Evolutionary conservation across 306 rosid genomes (phyloP).

Genomic region (Cicer chorassanicum): DNA sequence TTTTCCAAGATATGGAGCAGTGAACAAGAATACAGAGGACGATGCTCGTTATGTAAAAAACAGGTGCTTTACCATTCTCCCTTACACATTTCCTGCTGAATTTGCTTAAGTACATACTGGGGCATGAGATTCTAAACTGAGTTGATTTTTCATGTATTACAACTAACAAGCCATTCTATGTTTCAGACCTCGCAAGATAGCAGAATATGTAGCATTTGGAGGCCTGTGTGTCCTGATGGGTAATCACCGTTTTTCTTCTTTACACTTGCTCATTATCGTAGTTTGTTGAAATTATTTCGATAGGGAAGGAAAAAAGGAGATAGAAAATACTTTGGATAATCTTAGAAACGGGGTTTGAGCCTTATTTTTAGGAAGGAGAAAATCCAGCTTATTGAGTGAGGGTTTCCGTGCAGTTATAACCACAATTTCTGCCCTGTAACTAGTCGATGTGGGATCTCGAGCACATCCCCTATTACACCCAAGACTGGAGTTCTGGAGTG

Average conservation of each 20-base stretch:
- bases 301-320: conserved; percentile 2
- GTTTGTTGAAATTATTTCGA: conserved; percentile 18
- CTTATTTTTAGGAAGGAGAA: conserved; percentile 2
- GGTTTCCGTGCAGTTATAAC: neutral
- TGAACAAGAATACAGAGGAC: conserved; percentile 72
- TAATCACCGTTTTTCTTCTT: conserved; percentile 50
- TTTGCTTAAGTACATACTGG: conserved; percentile 26
- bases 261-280: neutral
- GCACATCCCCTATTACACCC: neutral
- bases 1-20: conserved; percentile 96
- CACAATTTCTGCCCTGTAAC: neutral
- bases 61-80: conserved; percentile 59
- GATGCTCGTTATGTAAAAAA: conserved; percentile 77
- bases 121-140: conserved; percentile 5
- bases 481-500: neutral
- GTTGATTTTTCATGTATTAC: conserved; percentile 45
- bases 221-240: conserved; percentile 95
- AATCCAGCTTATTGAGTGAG: neutral
- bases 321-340: conserved; percentile 2
- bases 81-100: conserved; percentile 38
- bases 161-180: conserved; percentile 46
- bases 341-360: neutral
- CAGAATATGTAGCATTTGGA: conserved; percentile 88
- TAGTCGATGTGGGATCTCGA: conserved; percentile 3
- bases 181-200: conserved; percentile 62